These are phyloP conservation scores for Yarrowia sp. DNA, from an alignment of 805 yeast genomes.

Conservation along the genomic window DNA sequence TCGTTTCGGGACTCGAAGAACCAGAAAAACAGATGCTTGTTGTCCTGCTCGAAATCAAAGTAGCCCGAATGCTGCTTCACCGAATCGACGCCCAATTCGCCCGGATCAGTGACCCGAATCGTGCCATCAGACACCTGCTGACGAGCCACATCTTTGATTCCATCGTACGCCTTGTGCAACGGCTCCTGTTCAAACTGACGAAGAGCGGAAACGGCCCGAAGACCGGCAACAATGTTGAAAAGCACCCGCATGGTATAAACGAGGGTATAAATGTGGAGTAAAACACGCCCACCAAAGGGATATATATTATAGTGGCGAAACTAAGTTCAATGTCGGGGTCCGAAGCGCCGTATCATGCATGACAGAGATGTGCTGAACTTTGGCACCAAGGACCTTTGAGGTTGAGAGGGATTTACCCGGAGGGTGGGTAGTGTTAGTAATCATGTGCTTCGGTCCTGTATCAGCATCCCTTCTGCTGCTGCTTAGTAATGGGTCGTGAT, in stretches of 20 bases:
- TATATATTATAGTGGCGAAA: slow-evolving; percentile 22
- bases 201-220: slow-evolving; percentile 19
- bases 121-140: slow-evolving; percentile 50
- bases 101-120: slow-evolving; percentile 68
- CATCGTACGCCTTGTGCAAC: slow-evolving; percentile 1
- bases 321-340: slow-evolving; percentile 27
- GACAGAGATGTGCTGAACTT: not conserved
- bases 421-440: too few relatives aligned
- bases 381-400: not conserved
- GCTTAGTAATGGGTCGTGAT: too few relatives aligned
- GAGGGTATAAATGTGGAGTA: not conserved
- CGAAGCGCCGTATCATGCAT: slow-evolving; percentile 38
- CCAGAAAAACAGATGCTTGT: slow-evolving; percentile 92
- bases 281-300: not conserved
- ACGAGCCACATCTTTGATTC: slow-evolving; percentile 28
- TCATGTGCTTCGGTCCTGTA: too few relatives aligned
- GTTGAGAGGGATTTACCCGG: not conserved
- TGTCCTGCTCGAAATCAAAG: slow-evolving; percentile 73
- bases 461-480: too few relatives aligned
- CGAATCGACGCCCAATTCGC: slow-evolving; percentile 69
- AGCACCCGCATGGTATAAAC: slow-evolving; percentile 14
- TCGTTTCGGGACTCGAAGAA: slow-evolving; percentile 89
- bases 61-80: slow-evolving; percentile 79
- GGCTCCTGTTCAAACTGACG: slow-evolving; percentile 31
- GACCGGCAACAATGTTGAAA: slow-evolving; percentile 12